These are phyloP conservation scores for Extremus antarcticus DNA, from an alignment of 495 filamentous ascomycete genomes.

Conservation along the genomic window DNA sequence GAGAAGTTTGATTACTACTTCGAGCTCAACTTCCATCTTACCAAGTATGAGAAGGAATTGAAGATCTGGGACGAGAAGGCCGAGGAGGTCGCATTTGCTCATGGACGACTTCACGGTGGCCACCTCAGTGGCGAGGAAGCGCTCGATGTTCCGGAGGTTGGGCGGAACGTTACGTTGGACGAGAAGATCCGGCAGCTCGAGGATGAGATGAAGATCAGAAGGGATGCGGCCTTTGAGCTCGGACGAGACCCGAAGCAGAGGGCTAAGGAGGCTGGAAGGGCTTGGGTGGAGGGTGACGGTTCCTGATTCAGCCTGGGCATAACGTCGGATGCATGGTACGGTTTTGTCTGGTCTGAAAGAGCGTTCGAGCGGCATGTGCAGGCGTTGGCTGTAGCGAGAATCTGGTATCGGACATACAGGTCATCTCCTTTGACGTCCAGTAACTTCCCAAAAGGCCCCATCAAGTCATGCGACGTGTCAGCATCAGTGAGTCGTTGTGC, in stretches of 20 bases:
- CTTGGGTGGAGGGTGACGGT: constrained; percentile 45
- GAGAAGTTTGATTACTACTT: constrained; percentile 41
- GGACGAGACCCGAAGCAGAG: constrained; percentile 42
- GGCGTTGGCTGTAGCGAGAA: too few relatives aligned
- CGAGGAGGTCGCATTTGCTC: constrained; percentile 16
- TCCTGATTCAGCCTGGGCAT: constrained; percentile 21
- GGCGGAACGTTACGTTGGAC: constrained; percentile 28
- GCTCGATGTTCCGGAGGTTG: constrained; percentile 32
- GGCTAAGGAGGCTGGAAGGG: constrained; percentile 42
- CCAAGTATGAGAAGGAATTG: constrained; percentile 39
- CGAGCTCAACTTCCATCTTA: constrained; percentile 31
- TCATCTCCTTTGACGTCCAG: too few relatives aligned
- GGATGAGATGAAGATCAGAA: constrained; percentile 30
- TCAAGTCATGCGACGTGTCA: too few relatives aligned
- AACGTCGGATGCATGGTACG: background rate
- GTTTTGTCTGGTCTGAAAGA: background rate
- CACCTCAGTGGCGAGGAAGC: constrained; percentile 29
- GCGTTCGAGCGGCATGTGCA: background rate
- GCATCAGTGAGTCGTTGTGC: too few relatives aligned
- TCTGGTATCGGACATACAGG: too few relatives aligned
- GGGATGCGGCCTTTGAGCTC: constrained; percentile 37
- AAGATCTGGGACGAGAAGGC: constrained; percentile 36
- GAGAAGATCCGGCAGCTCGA: constrained; percentile 30
- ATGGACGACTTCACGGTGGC: constrained; percentile 22
- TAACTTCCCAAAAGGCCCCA: too few relatives aligned